A percentile compares a stretch with the other conserved stretches of the same genome.
Conservation (phyloP, 2,329 filamentous ascomycete species). For the Cryphonectria japonica region DNA sequence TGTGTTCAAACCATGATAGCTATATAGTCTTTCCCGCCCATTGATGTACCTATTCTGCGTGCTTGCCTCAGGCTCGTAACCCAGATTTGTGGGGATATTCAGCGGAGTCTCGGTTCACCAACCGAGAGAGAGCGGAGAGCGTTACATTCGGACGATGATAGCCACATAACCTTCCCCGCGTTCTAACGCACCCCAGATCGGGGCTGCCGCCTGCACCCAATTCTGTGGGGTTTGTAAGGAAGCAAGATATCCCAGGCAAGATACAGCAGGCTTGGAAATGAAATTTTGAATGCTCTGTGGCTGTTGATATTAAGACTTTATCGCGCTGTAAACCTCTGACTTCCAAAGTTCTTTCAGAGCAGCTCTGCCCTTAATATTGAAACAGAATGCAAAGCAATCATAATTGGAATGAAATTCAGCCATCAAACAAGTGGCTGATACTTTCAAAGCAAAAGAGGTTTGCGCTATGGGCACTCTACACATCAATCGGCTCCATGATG, state of each 20-base stretch:
- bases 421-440: slow-evolving; percentile 25
- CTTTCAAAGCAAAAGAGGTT: slow-evolving; percentile 26
- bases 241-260: background rate
- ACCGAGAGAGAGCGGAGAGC: background rate
- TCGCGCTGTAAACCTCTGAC: background rate
- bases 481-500: slow-evolving; percentile 29
- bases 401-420: background rate
- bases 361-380: background rate
- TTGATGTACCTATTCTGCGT: no score
- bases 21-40: background rate
- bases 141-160: background rate
- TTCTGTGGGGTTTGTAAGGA: no score
- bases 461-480: slow-evolving; percentile 27
- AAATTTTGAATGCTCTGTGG: background rate
- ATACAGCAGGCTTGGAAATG: background rate
- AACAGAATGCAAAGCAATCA: background rate
- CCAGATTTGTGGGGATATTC: background rate
- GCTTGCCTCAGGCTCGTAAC: no score
- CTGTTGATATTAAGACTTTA: background rate
- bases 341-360: background rate
- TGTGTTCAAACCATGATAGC: background rate
- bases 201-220: no score
- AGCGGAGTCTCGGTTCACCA: background rate
- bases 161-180: background rate
- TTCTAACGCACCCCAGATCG: no score